These are phyloP conservation scores for Apophysomyces elegans DNA, from an alignment of 371 early-diverging fungal genomes.

Conservation along the genomic window DNA sequence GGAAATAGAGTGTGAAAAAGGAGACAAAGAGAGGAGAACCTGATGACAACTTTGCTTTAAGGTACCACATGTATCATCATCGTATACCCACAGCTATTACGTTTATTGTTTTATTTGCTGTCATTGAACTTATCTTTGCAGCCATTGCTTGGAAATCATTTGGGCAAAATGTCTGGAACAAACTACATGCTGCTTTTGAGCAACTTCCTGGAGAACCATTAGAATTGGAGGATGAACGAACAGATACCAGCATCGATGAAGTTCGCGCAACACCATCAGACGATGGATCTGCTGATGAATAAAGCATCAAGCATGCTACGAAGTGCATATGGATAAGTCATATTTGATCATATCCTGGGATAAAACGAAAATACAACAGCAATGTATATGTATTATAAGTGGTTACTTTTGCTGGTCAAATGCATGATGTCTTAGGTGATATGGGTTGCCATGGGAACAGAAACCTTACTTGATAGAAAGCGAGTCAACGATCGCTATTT, in stretches of 20 bases:
- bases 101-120: constrained; percentile 71
- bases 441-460: too few relatives aligned
- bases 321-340: too few relatives aligned
- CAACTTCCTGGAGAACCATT: constrained; percentile 6
- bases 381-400: too few relatives aligned
- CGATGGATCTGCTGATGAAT: constrained; percentile 3
- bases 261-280: not conserved
- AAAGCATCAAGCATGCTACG: too few relatives aligned
- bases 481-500: too few relatives aligned
- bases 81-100: constrained; percentile 69
- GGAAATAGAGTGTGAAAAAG: not conserved
- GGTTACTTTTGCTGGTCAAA: too few relatives aligned
- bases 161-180: constrained; percentile 50
- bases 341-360: too few relatives aligned
- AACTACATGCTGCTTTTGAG: constrained; percentile 32
- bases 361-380: too few relatives aligned
- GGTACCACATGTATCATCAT: constrained; percentile 89
- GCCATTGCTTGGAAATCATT: constrained; percentile 73
- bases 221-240: constrained; percentile 1
- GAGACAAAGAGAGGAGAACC: not conserved
- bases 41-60: constrained; percentile 11
- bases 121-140: constrained; percentile 75
- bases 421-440: too few relatives aligned
- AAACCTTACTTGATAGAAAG: too few relatives aligned
- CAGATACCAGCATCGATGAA: not conserved